Conservation (phyloP, 23 red algal genomes). For the Gracilaria domingensis region DNA sequence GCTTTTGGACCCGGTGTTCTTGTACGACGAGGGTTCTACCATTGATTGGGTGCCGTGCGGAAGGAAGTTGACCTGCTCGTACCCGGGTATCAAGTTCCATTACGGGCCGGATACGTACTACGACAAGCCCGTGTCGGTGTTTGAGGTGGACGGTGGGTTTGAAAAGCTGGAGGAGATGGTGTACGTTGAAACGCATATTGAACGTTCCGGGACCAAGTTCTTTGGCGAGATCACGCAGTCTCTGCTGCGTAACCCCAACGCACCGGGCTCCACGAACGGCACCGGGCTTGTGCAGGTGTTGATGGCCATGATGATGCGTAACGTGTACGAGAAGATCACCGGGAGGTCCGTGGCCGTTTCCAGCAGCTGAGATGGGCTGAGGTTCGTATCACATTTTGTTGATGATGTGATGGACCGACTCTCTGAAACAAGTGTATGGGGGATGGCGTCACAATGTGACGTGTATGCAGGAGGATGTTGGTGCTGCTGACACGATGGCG, state of each 20-base stretch:
- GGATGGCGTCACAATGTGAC: too few species aligned
- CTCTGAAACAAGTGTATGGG: too few species aligned
- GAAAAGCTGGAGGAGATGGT: slow-evolving; percentile 99
- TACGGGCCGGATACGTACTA: slow-evolving; percentile 97
- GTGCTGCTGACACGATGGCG: not conserved
- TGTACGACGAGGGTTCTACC: slow-evolving; percentile 98
- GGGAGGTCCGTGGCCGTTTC: slow-evolving; percentile 71
- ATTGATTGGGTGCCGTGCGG: slow-evolving; percentile 99
- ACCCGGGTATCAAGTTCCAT: slow-evolving; percentile 99
- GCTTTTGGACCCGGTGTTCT: slow-evolving; percentile 72
- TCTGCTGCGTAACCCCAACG: slow-evolving; percentile 81
- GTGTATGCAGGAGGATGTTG: too few species aligned
- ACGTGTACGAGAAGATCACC: slow-evolving; percentile 92
- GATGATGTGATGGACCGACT: too few species aligned
- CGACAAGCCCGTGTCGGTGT: slow-evolving; percentile 83
- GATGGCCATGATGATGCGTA: slow-evolving; percentile 95
- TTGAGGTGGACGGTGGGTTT: slow-evolving; percentile 96
- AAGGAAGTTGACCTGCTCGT: slow-evolving; percentile 87
- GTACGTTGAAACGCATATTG: slow-evolving; percentile 97
- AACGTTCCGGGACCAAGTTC: slow-evolving; percentile 95
- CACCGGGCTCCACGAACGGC: slow-evolving; percentile 96
- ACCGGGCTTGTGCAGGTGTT: slow-evolving; percentile 96
- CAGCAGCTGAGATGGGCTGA: slow-evolving; percentile 2
- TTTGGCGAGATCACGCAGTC: slow-evolving; percentile 98
- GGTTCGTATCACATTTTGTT: too few species aligned